Conservation (phyloP, 768 basidiomycete species). For the Russula sp. region DNA sequence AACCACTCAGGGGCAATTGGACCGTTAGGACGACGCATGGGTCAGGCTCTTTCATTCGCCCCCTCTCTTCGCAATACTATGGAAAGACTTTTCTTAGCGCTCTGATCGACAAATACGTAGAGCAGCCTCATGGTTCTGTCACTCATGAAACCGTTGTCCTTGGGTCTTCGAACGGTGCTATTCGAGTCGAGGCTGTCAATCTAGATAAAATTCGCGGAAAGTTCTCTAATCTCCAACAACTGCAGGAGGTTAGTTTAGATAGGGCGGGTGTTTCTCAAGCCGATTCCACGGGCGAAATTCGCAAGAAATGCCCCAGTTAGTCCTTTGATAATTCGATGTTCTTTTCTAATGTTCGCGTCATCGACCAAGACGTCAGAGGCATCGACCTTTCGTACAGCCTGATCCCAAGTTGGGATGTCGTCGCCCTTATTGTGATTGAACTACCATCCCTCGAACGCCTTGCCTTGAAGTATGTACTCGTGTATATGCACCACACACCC, state of each 20-base stretch:
- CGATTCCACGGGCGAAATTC: slow-evolving; percentile 43
- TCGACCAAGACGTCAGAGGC: slow-evolving; percentile 31
- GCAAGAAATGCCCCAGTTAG: slow-evolving; percentile 62
- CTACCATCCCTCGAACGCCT: slow-evolving; percentile 58
- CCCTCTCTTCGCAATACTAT: slow-evolving; percentile 47
- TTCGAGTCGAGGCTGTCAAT: slow-evolving; percentile 80
- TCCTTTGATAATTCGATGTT: slow-evolving; percentile 16
- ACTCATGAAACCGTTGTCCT: slow-evolving; percentile 58
- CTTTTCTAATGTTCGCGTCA: slow-evolving; percentile 13
- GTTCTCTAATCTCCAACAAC: slow-evolving; percentile 52
- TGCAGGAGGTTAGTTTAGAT: slow-evolving; percentile 80
- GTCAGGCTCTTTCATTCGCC: slow-evolving; percentile 77
- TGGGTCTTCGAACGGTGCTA: slow-evolving; percentile 76
- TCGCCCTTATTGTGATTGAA: slow-evolving; percentile 56
- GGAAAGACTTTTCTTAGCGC: slow-evolving; percentile 72
- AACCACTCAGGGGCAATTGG: slow-evolving; percentile 7
- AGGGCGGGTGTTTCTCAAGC: slow-evolving; percentile 52
- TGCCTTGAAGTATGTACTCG: slow-evolving; percentile 62
- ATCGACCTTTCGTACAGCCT: slow-evolving; percentile 78
- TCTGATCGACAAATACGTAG: slow-evolving; percentile 71
- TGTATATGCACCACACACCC: slow-evolving; percentile 13
- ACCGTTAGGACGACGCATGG: slow-evolving; percentile 42
- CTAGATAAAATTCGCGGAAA: slow-evolving; percentile 72
- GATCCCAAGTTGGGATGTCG: slow-evolving; percentile 58
- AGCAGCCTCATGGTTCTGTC: slow-evolving; percentile 43